phyloP scores from a whole-genome alignment of 139 green algal species.

The Coccomyxa sp. region DNA sequence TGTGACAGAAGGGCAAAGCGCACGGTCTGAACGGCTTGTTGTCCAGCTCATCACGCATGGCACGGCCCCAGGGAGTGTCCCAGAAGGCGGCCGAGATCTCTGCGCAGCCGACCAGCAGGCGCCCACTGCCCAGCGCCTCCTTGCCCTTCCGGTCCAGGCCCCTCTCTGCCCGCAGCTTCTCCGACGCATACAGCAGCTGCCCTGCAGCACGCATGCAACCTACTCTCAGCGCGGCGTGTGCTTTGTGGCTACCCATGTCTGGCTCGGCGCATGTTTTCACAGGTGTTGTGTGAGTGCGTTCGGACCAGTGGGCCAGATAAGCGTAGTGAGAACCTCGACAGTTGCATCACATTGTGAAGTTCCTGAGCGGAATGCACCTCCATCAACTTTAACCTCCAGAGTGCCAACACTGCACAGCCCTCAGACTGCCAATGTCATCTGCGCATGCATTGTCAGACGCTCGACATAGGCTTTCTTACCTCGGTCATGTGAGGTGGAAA shows the following conservation, averaged over 20 bases:
- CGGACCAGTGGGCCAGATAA: too few species aligned
- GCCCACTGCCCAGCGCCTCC: neutral
- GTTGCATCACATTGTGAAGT: too few species aligned
- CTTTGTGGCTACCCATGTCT: neutral
- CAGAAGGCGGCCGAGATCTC: constrained; percentile 14
- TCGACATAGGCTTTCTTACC: too few species aligned
- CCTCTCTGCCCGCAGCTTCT: constrained; percentile 14
- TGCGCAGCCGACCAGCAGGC: constrained; percentile 10
- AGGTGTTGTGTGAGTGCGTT: neutral
- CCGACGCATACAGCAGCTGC: constrained; percentile 32
- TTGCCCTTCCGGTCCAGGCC: neutral
- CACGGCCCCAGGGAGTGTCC: constrained; percentile 11
- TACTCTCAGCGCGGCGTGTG: neutral
- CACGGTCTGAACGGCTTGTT: constrained; percentile 20
- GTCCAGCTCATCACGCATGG: constrained; percentile 18
- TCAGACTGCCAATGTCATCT: too few species aligned
- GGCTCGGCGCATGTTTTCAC: neutral
- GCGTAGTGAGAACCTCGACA: too few species aligned
- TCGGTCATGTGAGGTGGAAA: too few species aligned
- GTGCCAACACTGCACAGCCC: too few species aligned
- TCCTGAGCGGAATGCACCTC: too few species aligned
- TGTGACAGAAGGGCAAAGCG: neutral
- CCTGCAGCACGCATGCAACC: constrained; percentile 14
- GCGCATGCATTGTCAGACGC: too few species aligned
- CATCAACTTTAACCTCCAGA: too few species aligned